Evolutionary conservation across 2,329 filamentous ascomycete genomes (phyloP), one percentile per base, ranked within the genome.

Genomic region (Uncinocarpus reesii): DNA sequence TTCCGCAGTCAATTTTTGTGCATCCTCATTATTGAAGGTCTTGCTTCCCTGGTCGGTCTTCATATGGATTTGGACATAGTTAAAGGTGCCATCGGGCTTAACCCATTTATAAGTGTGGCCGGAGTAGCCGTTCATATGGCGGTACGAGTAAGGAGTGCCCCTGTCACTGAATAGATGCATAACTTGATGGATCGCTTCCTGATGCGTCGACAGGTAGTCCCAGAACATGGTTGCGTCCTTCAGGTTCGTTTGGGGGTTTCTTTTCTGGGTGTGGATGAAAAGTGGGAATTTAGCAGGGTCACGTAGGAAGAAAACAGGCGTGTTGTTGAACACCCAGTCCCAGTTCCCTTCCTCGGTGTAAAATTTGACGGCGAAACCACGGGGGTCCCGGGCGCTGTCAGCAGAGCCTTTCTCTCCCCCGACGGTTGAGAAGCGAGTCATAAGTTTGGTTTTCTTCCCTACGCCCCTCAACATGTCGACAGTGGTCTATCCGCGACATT

Each of bases 181-280:
- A 50, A 83, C 65, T 58, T 79, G 74, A 61, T 84, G 80, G 24
- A 77, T 67, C 5, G 75, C 67, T 62, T 84, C 81, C 23, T 78
- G 80, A 56, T 81, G 74, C 18, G 72, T 77, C 31, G 72, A 74
- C 31, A 78, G 66, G 52, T 76, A 79, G 53, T 80, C 80, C 80
- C 80, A 85, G 66, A 84, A 84, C 69, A 79, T 78, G 44, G 78
- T 81, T 13, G 81, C 79, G 63, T 84, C 78, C 41, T 78, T 80
- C 4, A 84, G 65, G 60, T 86, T 79, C 2, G 80, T 85, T 55
- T 79, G 74, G 0, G 82, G 83, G 58, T 86, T 71, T n/a, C 82
- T 73, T 71, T 86, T 86, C 62, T 86, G 83, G 0, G 81, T 84
- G 61, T 85, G 82, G 46, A 85, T 85, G 58, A 85, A 81, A 58